These are phyloP conservation scores for Aspergillus ochraceus DNA, from an alignment of 2,329 filamentous ascomycete species.

Conservation along the genomic window DNA sequence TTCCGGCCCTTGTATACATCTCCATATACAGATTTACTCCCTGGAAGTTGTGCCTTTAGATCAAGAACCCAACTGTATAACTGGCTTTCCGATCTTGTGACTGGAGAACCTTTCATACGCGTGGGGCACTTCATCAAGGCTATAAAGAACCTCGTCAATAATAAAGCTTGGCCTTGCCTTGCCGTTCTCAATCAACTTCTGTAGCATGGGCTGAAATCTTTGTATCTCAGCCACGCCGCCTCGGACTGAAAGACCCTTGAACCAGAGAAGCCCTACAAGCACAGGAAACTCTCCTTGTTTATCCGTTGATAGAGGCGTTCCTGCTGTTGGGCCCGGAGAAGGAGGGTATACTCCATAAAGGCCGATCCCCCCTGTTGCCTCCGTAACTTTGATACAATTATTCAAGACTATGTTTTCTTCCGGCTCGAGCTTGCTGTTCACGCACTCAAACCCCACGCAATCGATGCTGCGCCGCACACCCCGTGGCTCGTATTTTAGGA, in stretches of 20 bases:
- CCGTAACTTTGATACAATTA: constrained; percentile 6
- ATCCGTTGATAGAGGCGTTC: not conserved
- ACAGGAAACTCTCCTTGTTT: constrained; percentile 1
- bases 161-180: constrained; percentile 7
- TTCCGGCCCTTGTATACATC: no score
- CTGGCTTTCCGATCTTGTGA: not conserved
- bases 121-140: constrained; percentile 1
- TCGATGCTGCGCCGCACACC: constrained; percentile 15
- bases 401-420: constrained; percentile 6
- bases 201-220: constrained; percentile 1
- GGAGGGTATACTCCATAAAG: not conserved
- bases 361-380: not conserved
- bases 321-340: not conserved
- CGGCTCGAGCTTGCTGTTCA: constrained; percentile 5
- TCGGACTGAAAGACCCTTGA: not conserved
- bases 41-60: no score
- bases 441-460: constrained; percentile 17
- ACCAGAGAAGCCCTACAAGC: not conserved
- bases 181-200: constrained; percentile 4
- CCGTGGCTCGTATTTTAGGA: constrained; percentile 30
- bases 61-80: not conserved
- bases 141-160: constrained; percentile 3
- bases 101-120: constrained; percentile 3
- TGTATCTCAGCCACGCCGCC: constrained; percentile 2
- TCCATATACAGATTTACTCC: no score